Conservation (phyloP, 148 eudicot species). For the Arbutus unedo region DNA sequence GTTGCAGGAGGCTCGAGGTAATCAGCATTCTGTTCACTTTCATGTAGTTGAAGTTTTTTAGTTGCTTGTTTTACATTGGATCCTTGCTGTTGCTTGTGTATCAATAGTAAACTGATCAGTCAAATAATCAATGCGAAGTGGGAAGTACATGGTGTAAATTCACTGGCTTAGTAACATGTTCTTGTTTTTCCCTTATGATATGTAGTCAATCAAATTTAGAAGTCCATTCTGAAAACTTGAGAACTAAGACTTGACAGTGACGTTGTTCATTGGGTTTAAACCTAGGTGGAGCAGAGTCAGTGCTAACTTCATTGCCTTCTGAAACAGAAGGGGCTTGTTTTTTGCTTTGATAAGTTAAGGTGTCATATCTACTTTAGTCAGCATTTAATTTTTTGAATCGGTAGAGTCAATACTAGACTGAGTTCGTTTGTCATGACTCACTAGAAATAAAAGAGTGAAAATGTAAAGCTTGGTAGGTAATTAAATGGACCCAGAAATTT, state of each 20-base stretch:
- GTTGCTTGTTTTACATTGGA: background rate
- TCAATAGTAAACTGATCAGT: background rate
- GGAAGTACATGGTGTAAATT: background rate
- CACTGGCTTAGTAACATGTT: background rate
- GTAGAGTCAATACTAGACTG: background rate
- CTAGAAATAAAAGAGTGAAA: background rate
- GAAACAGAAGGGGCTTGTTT: too few relatives aligned
- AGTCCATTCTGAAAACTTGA: background rate
- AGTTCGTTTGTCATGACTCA: background rate
- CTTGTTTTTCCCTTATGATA: background rate
- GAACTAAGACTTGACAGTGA: background rate
- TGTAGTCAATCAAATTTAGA: too few relatives aligned
- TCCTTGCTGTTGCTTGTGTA: constrained; percentile 1
- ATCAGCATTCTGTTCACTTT: constrained; percentile 4
- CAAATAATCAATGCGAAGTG: background rate
- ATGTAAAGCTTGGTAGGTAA: background rate
- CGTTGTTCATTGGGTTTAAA: background rate
- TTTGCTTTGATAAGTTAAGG: background rate
- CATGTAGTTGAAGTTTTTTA: background rate
- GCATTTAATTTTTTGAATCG: background rate
- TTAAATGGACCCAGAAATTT: background rate
- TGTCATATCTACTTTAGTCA: background rate
- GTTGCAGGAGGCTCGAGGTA: constrained; percentile 98
- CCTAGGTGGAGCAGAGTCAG: background rate
- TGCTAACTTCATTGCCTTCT: background rate